phyloP scores from a whole-genome alignment of 2,329 filamentous ascomycete genomes.

The Cladosporium sp. region DNA sequence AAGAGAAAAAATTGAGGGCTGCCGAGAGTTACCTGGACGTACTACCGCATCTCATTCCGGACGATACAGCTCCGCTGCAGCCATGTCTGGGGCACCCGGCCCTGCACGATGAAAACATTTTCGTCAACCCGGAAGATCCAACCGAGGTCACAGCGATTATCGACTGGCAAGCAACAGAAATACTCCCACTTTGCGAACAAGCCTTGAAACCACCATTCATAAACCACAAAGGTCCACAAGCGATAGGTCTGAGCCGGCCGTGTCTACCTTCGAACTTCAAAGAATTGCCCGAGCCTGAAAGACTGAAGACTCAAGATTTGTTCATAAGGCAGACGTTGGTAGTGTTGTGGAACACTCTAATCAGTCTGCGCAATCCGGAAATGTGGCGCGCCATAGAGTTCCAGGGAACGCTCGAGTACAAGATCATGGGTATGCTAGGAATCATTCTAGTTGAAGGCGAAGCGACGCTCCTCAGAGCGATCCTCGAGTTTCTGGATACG shows the following conservation, averaged over 20 bases:
- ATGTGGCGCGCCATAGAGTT: conserved; percentile 21
- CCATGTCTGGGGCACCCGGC: conserved; percentile 36
- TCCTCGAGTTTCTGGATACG: conserved; percentile 33
- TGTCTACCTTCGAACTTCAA: background rate
- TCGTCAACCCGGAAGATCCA: conserved; percentile 30
- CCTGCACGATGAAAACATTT: conserved; percentile 37
- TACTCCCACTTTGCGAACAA: conserved; percentile 37
- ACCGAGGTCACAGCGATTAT: conserved; percentile 31
- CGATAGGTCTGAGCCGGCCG: conserved; percentile 28
- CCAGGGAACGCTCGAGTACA: conserved; percentile 24
- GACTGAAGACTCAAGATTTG: background rate
- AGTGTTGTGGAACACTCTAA: conserved; percentile 18
- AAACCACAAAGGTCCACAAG: conserved; percentile 31
- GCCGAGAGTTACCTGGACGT: conserved; percentile 27
- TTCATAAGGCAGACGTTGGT: conserved; percentile 23
- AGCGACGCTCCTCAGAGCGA: conserved; percentile 29
- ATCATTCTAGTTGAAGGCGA: conserved; percentile 29
- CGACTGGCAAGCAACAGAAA: conserved; percentile 34
- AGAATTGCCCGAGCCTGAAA: conserved; percentile 22
- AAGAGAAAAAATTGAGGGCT: conserved; percentile 31
- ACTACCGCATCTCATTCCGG: conserved; percentile 18
- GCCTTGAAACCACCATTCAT: conserved; percentile 32
- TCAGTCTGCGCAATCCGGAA: conserved; percentile 28
- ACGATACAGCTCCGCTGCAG: conserved; percentile 12
- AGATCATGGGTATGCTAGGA: conserved; percentile 26